Evolutionary conservation across 768 basidiomycete genomes (phyloP), one percentile per base, ranked within the genome.

Genomic region (Auricularia heimuer): DNA sequence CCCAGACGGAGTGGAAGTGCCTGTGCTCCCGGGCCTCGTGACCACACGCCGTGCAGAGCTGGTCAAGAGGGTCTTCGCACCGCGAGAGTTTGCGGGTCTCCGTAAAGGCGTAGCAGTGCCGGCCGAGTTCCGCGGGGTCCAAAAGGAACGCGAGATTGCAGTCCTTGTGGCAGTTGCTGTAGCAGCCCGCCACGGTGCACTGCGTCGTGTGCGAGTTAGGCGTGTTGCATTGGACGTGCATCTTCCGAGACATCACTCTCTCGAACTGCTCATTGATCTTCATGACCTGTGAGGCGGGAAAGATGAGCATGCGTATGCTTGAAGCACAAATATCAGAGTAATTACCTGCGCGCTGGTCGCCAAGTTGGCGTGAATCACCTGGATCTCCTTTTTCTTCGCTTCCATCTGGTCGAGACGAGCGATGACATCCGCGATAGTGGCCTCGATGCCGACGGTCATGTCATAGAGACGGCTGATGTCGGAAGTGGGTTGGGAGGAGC

Each of bases 1-100:
- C 64, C 70, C 70, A 71, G 14, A 29, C 56, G 1, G 66, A 29
- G 44, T 68, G 60, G 58, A 64, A 70, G 62, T 70, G 71, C 0
- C 62, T 62, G 62, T 71, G 70, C n/a, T 61, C 56, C 3, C 51
- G 44, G 34, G 61, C 65, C 11, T 63, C 62, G 60, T 72, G 71
- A 3, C 63, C 42, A 37, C 71, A 72, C 39, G 4, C 42, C 11
- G 11, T 21, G 45, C 68, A 70, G 14, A 21, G 64, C 10, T 11
- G 33, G 11, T 10, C 7, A 21, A 51, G 47, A 4, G 47, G 11
- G 47, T 51, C 16, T 18, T 51, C 47, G 8, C 47, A 10, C 11
- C 6, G 47, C 11, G 21, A 45, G 29, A 29, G 2, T 29, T 21
- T 4, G 16, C 47, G 4, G 16, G 47, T 18, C 11, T 18, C 11